Evolutionary conservation across 495 filamentous ascomycete species (phyloP), one percentile per base, ranked within the genome.

Genomic region (Pseudotulostoma volvatum): DNA sequence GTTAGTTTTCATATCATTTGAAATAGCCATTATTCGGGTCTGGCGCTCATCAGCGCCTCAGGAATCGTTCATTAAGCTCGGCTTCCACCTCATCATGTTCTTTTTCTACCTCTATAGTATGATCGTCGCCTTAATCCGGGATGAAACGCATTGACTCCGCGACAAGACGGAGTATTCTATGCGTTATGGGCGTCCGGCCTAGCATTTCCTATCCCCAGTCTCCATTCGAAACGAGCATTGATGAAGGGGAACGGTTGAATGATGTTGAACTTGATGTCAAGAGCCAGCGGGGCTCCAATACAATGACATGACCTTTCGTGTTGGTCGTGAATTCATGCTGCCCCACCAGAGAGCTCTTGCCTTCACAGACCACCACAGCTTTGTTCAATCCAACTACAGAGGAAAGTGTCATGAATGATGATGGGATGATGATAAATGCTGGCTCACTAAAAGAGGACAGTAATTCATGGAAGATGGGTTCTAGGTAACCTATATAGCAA

Each of bases 41-140:
- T 13, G 14, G 9, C 11, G 18, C 3, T 7, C 48, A 46, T 43
- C 50, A 39, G 35, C 44, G 18, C 18, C 31, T 18, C 49, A 95
- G 88, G 92, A 99, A 76, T 95, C 87, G 4, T 96, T 99, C 63
- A 79, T 92, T 66, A 99, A 99, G 63, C 83, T 99, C 28, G 92
- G 88, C 42, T 96, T 99, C 74, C 90, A 96, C 60, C 76, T 99
- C 30, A 57, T 96, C 64, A 92, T 99, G 81, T 99, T 99, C 74
- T 99, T 99, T 73, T 99, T 95, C 76, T 99, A 99, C 66, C 77
- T 99, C 18, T 99, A 96, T 76, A 88, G 63, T 60, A 99, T 99
- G 92, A 99, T 99, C 42, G 90, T 95, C 38, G 88, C 88, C 42
- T 68, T 96, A 38, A 99, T 99, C 70, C 77, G 79, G 50, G 92